Evolutionary conservation across 345 rosid genomes (phyloP), one percentile per base, ranked within the genome.

Genomic region (Capsella bursapastoris): DNA sequence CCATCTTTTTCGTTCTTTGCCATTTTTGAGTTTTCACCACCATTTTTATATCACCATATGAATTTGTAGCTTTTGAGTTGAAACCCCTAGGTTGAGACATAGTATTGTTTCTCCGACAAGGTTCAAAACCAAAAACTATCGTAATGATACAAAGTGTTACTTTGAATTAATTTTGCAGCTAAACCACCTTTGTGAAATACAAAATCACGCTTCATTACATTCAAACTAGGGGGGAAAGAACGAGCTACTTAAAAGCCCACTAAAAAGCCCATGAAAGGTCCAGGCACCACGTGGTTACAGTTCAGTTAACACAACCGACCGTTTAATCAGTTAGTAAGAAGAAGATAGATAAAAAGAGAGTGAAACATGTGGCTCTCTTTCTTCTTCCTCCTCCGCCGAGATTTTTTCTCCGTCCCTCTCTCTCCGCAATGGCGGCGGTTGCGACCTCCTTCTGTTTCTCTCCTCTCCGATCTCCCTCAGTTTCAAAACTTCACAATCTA

Each of bases 351-450:
- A 76, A 70, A 70, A 70, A 35, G 18, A 55, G 59, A 56, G 60
- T 56, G 37, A 34, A 14, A 28, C 66, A 71, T 77, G 77, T 62
- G 77, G 81, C 43, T 71, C 72, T 66, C 25, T 49, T 71, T 58
- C 76, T 71, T 58, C 76, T 7, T 35, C 44, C 41, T 27, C 52
- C 62, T 65, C 76, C 77, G 68, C 73, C 77, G 75, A 45, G 51
- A 45, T 12, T 59, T 14, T 22, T 34, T 50, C 13, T 49, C 60
- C 70, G 49, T 34, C 70, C 55, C 31, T 40, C 60, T 32, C 49
- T 62, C 74, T 53, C 72, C 59, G 43, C 43, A 41, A 70, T 51
- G 62, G 84, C 86, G 89, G 85, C 84, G 66, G 57, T 84, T 57
- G 45, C 60, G 32, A 58, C 78, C 71, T 84, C 85, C 37, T 79